Base-by-base conservation (phyloP, 495 filamentous ascomycete genomes). In the Filosporella fistucella region DNA sequence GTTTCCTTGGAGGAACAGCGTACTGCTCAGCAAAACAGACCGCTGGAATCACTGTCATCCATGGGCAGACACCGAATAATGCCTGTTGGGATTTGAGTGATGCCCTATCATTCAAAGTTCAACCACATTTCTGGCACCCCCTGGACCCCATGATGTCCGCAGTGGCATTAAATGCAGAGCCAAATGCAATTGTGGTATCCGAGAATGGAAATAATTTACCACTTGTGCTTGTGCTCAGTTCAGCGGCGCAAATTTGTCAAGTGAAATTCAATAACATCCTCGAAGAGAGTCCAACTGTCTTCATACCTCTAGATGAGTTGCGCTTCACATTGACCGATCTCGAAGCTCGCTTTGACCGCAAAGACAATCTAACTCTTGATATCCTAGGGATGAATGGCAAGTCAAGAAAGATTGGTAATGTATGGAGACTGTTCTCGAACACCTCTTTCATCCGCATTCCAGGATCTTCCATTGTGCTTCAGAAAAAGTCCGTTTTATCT, bases 401-500 rank as follows among this genome's bases (percentile, higher is more conserved):
- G 17, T 21, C 39, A 16, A 30, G 34, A 8, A 42, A 52, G 12
- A 24, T 41, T 9, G 49, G 57, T 18, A 43, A 59, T 13, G 51
- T 64, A 6, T 62, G 60, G 55, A 56, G 56, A 45, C 21, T 59
- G 13, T 51, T 63, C 29, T 48, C 42, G 13, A 47, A 52, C 25
- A 55, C 18, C 36, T 33, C 50, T 13, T 42, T 18, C 18, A 21
- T 60, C n/a, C 32, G 17, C 12, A 37, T 60, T 3, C 57, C 48
- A 11, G 61, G 55, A 22, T 59, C 56, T 10, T 37, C 49, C 1
- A 55, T 67, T 16, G 32, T n/a, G n/a, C n/a, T n/a, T n/a, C n/a
- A n/a, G n/a, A n/a, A n/a, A n/a, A n/a, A n/a, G n/a, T n/a, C n/a
- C n/a, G n/a, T n/a, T n/a, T n/a, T n/a, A n/a, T n/a, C n/a, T n/a